Percentiles rank a stretch among this genome's conserved stretches.
Evolutionary conservation across 441 rosid genomes (phyloP).

Genomic region (Croton setiger): DNA sequence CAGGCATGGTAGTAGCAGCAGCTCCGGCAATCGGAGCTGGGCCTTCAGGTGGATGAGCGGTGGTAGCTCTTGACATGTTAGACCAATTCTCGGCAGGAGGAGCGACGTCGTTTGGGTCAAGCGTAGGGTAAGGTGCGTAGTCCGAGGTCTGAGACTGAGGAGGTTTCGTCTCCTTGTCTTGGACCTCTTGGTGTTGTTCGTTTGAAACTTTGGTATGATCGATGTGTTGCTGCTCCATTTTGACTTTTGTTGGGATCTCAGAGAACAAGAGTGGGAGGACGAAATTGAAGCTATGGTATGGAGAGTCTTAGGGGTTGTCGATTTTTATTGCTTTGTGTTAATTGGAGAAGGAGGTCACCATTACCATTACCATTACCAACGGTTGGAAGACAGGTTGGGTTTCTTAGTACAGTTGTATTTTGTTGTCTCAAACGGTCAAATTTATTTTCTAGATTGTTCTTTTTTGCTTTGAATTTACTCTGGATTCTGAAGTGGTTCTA

Average conservation of each 20-base stretch:
- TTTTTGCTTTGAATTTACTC: too few species aligned
- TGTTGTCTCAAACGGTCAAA: conserved; percentile 2
- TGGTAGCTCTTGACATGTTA: conserved; percentile 18
- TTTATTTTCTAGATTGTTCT: neutral
- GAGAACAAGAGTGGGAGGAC: neutral
- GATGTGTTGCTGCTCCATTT: conserved; percentile 9
- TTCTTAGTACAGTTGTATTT: neutral
- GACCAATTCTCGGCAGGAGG: conserved; percentile 54
- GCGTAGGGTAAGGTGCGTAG: conserved; percentile 83
- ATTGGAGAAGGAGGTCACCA: neutral
- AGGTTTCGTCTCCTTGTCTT: conserved; percentile 10
- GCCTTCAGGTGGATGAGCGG: conserved; percentile 8
- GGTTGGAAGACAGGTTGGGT: neutral
- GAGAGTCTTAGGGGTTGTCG: neutral
- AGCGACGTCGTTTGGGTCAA: conserved; percentile 69
- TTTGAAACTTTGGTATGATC: conserved; percentile 16
- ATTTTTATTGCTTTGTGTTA: neutral
- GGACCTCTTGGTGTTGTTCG: conserved; percentile 9
- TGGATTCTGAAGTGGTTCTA: too few species aligned
- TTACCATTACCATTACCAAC: neutral
- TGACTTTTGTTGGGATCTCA: conserved; percentile 16
- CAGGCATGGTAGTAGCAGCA: conserved; percentile 75
- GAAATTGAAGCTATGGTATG: neutral
- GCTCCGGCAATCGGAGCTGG: conserved; percentile 37
- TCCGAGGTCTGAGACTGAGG: conserved; percentile 41